A percentile compares a stretch with the other conserved stretches of the same genome.
These are phyloP conservation scores for Picea abies DNA, from an alignment of 83 land plant species.

Conservation along the genomic window DNA sequence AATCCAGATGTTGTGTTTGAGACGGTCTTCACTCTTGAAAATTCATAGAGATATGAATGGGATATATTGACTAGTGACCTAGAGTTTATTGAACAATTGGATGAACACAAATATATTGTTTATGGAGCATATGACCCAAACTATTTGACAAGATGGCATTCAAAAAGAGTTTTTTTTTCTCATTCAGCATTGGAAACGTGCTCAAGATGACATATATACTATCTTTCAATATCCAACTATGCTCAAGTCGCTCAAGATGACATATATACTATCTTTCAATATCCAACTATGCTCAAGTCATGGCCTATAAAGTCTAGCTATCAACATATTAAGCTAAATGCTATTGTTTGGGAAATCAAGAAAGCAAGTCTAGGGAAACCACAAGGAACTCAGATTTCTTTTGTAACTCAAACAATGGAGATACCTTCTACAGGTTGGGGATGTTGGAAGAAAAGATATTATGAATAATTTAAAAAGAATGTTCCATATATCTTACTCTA, in stretches of 20 bases:
- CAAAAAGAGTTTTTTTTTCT: no score
- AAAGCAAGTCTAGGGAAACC: conserved; percentile 26
- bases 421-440: conserved; percentile 60
- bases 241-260: no score
- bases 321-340: no score
- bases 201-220: no score
- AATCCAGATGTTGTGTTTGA: conserved; percentile 83
- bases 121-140: conserved; percentile 64
- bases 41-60: conserved; percentile 89
- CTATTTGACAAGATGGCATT: no score
- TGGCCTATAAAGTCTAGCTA: no score
- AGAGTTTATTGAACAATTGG: conserved; percentile 68
- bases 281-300: no score
- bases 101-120: conserved; percentile 90
- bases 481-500: conserved; percentile 60
- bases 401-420: conserved; percentile 75
- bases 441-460: conserved; percentile 44
- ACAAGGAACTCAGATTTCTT: conserved; percentile 36
- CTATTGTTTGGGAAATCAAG: conserved; percentile 73
- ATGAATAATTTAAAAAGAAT: conserved; percentile 56
- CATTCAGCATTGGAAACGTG: no score
- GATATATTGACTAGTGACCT: conserved; percentile 85
- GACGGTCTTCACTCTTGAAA: conserved; percentile 68
- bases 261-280: no score
- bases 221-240: no score